Percentiles rank a stretch among this genome's conserved stretches.
Evolutionary conservation across 1,284 basidiomycete species (phyloP).

Genomic region (Leccinum colubrinum): DNA sequence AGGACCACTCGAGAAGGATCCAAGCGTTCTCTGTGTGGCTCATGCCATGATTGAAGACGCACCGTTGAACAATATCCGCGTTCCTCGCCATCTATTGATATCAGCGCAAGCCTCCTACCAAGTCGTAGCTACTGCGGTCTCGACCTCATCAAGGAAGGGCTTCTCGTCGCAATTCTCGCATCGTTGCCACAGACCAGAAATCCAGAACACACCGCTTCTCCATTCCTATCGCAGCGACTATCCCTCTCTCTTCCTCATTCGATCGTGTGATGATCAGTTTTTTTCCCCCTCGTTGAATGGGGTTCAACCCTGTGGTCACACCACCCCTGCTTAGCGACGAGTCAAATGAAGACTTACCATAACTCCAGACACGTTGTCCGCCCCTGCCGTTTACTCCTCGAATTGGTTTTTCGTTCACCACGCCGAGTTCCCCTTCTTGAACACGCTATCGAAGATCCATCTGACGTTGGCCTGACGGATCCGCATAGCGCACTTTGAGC

Average conservation of each 20-base stretch:
- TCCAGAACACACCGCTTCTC: neutral
- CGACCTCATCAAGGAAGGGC: neutral
- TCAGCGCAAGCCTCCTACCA: neutral
- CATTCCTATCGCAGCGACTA: neutral
- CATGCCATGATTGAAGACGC: neutral
- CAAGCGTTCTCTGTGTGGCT: neutral
- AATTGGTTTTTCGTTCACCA: neutral
- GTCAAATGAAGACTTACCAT: slow-evolving; percentile 9
- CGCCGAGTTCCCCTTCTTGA: neutral
- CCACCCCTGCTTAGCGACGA: slow-evolving; percentile 8
- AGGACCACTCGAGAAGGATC: neutral
- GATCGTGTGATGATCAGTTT: slow-evolving; percentile 8
- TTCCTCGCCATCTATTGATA: slow-evolving; percentile 11
- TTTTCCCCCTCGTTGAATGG: neutral
- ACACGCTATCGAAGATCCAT: slow-evolving; percentile 3
- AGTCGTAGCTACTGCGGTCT: neutral
- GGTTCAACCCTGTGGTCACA: slow-evolving; percentile 2
- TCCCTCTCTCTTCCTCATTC: slow-evolving; percentile 2
- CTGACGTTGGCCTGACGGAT: slow-evolving; percentile 1
- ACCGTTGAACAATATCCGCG: slow-evolving; percentile 13
- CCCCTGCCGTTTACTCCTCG: neutral
- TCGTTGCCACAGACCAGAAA: neutral
- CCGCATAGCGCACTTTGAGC: slow-evolving; percentile 17
- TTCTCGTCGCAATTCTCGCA: neutral
- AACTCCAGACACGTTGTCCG: slow-evolving; percentile 17